These are phyloP conservation scores for Gelatoporia subvermispora DNA, from an alignment of 768 basidiomycete species.

Conservation along the genomic window DNA sequence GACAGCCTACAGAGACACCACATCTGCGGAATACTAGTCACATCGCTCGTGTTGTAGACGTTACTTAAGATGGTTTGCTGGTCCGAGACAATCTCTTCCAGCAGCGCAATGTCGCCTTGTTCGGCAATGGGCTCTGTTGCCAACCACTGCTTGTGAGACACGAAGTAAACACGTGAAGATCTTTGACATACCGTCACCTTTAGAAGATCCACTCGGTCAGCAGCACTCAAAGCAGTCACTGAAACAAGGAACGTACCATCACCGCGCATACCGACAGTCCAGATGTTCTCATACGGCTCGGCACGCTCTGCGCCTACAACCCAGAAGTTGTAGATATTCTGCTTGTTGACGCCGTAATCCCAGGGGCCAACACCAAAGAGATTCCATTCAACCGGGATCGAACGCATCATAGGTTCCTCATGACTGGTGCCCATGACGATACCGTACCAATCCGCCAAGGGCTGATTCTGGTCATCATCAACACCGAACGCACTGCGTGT, in stretches of 20 bases:
- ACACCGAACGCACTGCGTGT: constrained; percentile 40
- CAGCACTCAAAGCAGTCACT: too few relatives aligned
- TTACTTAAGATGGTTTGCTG: constrained; percentile 54
- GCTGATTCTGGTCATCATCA: constrained; percentile 59
- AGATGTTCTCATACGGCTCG: constrained; percentile 55
- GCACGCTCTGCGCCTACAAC: constrained; percentile 53
- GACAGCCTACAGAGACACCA: constrained; percentile 52
- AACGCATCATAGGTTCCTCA: constrained; percentile 73
- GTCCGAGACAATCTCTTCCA: constrained; percentile 52
- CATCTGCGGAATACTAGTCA: constrained; percentile 55
- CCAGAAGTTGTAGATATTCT: constrained; percentile 61
- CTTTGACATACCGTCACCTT: too few relatives aligned
- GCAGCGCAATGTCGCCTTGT: constrained; percentile 42
- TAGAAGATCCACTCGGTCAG: too few relatives aligned
- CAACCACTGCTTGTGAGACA: too few relatives aligned
- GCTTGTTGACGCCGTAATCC: constrained; percentile 55
- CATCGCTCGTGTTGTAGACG: constrained; percentile 45
- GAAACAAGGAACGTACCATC: too few relatives aligned
- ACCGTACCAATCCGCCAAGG: constrained; percentile 58
- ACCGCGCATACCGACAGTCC: constrained; percentile 69
- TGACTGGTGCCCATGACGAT: constrained; percentile 74
- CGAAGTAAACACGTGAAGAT: too few relatives aligned
- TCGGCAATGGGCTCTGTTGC: constrained; percentile 45
- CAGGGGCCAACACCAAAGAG: constrained; percentile 52
- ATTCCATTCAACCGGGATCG: constrained; percentile 62